Evolutionary conservation across 1,139 yeast species (phyloP), one percentile per base, ranked within the genome.

Genomic region (Zhuliangozyma blackwelliae): DNA sequence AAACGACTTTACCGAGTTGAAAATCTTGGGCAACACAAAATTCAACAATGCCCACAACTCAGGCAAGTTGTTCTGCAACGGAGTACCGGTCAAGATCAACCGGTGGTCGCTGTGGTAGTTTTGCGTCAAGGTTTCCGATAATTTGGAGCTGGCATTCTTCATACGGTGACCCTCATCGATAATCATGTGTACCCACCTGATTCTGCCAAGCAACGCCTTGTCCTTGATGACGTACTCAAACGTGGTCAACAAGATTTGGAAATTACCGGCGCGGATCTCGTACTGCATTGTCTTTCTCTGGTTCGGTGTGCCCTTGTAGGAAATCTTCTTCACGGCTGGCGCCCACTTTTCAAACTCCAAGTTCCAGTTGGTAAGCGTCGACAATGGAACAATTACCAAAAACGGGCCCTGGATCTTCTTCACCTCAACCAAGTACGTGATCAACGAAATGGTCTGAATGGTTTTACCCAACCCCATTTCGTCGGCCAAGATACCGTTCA

Each of bases 381-480:
- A 84, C 41, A 86, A 70, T 1, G 95, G 95, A 27, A 85, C 95
- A 57, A 86, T 81, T 13, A 86, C 88, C 50, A 86, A 69, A 50
- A 82, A 83, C 19, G 88, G 89, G 12, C 88, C 89, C 32, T 68
- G 65, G 30, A 78, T 75, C 40, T 77, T 71, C 49, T 86, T 90
- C 92, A 64, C 86, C 49, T 87, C 89, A 51, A 87, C 83, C 51
- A 94, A 70, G 52, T 85, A 83, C 1, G 97, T 89, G 46, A 92
- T 59, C 54, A 92, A 89, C 7, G 97, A 77, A 57, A 92, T 89
- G 12, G 94, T 95, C 63, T 92, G 97, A 56, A 95, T 85, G 0
- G 97, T 92, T 57, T 92, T 92, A 44, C 98, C 98, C 38, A 92
- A 68, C 10, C 97, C 97, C 97, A 90, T 89, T 61, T 94, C 99